Base-by-base conservation (phyloP, 257 asterid species). In the Nicotiana tabacum region DNA sequence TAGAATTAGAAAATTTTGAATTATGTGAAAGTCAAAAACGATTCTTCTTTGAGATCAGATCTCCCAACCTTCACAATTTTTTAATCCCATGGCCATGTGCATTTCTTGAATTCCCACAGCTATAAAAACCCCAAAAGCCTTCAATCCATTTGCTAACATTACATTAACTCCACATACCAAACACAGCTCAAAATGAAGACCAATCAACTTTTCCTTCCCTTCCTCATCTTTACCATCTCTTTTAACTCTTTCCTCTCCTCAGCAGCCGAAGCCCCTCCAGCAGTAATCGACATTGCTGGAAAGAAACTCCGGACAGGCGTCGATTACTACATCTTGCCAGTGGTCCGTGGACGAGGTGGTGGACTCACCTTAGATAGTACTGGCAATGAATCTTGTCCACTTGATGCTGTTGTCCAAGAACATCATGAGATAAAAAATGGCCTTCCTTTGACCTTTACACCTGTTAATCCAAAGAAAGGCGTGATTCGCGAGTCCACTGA, bases 341-440 rank as follows among this genome's bases (percentile, higher is more conserved):
- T 88, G 1, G 13, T 86, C 32, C 93, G 92, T 3, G 93, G 92
- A 69, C 60, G 90, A 11, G 97, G 95, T 3, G 97, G 97, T 0
- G 97, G 95, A n/a, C 88, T 93, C 35, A 88, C 91, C 9, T 80
- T 90, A 60, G 82, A 79, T 81, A 60, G 81, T 84, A 58, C 82
- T 9, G 58, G 82, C 27, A 86, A 89, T 83, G 13, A 57, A 2
- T 66, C 85, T 0, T 90, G 95, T 88, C 92, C 93, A 3, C 89
- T 87, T 1, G 86, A 78, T n/a, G 91, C 90, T n/a, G 89, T 81
- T 51, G 37, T 88, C 39, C 95, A 92, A 65, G 92, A 83, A 17
- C 85, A 30, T 32, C n/a, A 5, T 0, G 92, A 86, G 33, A 83
- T 86, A 0, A 39, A 85, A 0, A 74, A 82, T 0, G 96, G 96